Percentiles rank a stretch among this genome's conserved stretches.
phyloP scores from a whole-genome alignment of 2,329 filamentous ascomycete species.

The Metarhizium robertsii region DNA sequence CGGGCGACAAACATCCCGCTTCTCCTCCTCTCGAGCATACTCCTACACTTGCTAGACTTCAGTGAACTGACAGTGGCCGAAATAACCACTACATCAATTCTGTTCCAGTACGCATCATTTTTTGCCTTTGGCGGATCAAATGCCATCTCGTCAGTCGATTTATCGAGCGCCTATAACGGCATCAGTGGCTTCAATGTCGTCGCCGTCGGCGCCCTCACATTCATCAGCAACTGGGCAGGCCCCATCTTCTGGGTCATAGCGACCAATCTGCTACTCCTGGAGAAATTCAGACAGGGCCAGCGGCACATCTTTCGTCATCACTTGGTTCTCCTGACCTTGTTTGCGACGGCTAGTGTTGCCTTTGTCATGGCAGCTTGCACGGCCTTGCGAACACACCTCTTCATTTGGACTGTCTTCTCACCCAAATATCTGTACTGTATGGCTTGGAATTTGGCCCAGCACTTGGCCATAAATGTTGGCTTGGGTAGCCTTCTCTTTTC shows the following conservation, averaged over 20 bases:
- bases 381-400: conserved; percentile 74
- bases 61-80: conserved; percentile 43
- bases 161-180: conserved; percentile 93
- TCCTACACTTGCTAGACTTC: conserved; percentile 39
- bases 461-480: conserved; percentile 62
- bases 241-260: conserved; percentile 78
- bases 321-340: conserved; percentile 58
- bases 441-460: conserved; percentile 78
- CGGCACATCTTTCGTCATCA: conserved; percentile 37
- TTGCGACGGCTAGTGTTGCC: conserved; percentile 53
- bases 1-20: conserved; percentile 78
- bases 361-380: conserved; percentile 88
- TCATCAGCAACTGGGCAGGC: conserved; percentile 84
- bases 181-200: conserved; percentile 69
- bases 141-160: conserved; percentile 88
- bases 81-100: conserved; percentile 59
- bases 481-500: conserved; percentile 50
- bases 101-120: conserved; percentile 76
- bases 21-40: conserved; percentile 62
- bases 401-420: conserved; percentile 98
- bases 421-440: conserved; percentile 92
- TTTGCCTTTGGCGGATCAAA: conserved; percentile 89
- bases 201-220: conserved; percentile 76
- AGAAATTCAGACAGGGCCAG: conserved; percentile 17
- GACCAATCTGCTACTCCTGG: conserved; percentile 49